phyloP scores from a whole-genome alignment of 306 rosid species.

The Glycine tomentella region DNA sequence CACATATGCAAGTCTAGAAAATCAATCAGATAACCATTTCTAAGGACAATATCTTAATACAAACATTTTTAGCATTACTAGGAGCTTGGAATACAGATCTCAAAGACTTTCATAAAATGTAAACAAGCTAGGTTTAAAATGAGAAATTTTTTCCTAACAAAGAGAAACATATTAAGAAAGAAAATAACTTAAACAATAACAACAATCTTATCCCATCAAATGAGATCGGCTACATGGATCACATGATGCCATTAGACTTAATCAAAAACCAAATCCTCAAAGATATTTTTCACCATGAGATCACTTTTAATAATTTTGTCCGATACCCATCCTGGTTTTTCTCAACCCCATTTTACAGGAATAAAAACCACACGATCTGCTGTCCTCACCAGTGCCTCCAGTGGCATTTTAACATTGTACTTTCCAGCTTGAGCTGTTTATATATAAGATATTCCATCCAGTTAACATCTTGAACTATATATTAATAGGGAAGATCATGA shows the following conservation, averaged over 20 bases:
- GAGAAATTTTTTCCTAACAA: neutral
- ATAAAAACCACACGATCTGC: neutral
- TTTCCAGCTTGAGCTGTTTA: neutral
- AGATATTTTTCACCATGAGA: neutral
- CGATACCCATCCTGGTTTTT: neutral
- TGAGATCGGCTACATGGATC: too few relatives aligned
- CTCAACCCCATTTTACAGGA: neutral
- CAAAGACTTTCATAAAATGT: neutral
- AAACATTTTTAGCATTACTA: slow-evolving; percentile 27
- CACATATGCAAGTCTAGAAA: slow-evolving; percentile 17
- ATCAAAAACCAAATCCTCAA: neutral
- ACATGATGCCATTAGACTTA: neutral
- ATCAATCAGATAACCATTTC: slow-evolving; percentile 15
- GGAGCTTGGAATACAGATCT: slow-evolving; percentile 33
- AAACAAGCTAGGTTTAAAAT: neutral
- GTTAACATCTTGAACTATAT: slow-evolving; percentile 25
- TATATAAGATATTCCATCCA: slow-evolving; percentile 3
- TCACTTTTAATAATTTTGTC: neutral
- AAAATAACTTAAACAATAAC: slow-evolving; percentile 13
- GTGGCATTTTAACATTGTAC: neutral
- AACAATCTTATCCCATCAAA: too few relatives aligned
- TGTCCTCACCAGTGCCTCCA: neutral
- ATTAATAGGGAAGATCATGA: slow-evolving; percentile 16
- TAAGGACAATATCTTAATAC: slow-evolving; percentile 27
- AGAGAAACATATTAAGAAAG: slow-evolving; percentile 20